These are phyloP conservation scores for Heterobasidion parviporum DNA, from an alignment of 1,284 basidiomycete genomes.

Conservation along the genomic window DNA sequence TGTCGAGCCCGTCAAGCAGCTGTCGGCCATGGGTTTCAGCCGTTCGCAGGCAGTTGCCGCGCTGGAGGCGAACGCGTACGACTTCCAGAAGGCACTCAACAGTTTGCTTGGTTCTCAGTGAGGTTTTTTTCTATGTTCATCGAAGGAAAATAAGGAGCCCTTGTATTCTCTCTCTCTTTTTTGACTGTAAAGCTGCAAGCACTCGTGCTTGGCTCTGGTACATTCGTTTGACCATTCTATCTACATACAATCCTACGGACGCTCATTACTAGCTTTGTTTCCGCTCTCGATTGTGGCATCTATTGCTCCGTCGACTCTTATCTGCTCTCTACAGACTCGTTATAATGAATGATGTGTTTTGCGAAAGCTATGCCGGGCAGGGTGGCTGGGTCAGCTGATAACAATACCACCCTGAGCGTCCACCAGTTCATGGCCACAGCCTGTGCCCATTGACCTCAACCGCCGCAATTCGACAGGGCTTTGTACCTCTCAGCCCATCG, in stretches of 20 bases:
- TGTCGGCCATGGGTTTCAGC: conserved; percentile 79
- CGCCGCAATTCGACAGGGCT: too few relatives aligned
- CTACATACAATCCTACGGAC: neutral
- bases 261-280: neutral
- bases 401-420: neutral
- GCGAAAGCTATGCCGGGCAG: too few relatives aligned
- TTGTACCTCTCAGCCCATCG: too few relatives aligned
- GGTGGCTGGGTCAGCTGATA: neutral
- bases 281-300: conserved; percentile 6
- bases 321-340: conserved; percentile 4
- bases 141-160: neutral
- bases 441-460: too few relatives aligned
- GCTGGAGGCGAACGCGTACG: conserved; percentile 68
- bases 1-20: conserved; percentile 67
- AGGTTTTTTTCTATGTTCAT: too few relatives aligned
- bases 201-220: neutral
- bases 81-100: conserved; percentile 67
- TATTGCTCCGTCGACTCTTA: neutral
- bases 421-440: neutral
- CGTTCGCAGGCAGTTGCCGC: conserved; percentile 70
- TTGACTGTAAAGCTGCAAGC: neutral
- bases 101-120: conserved; percentile 37
- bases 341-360: neutral
- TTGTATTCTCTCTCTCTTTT: neutral
- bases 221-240: conserved; percentile 1